Evolutionary conservation across 2,329 filamentous ascomycete species (phyloP), one percentile per base, ranked within the genome.

Genomic region (Akanthomyces dipterigenus): DNA sequence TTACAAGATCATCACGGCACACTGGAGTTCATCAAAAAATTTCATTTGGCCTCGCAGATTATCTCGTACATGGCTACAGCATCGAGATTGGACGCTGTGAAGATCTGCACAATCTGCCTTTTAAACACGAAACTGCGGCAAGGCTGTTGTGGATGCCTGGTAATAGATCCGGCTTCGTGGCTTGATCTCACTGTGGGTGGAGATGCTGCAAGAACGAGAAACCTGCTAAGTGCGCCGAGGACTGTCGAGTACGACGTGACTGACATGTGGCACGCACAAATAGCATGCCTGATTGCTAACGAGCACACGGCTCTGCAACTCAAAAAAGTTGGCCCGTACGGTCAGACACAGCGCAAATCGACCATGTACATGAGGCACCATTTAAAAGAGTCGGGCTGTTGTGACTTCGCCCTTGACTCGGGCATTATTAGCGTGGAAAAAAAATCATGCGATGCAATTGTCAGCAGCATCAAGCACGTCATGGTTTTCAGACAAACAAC

Each of bases 111-210:
- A 20, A 9, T 4, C 51, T 31, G 5, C 14, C 28, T 18, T 12
- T 16, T 5, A 42, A 43, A 31, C 2, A 14, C 28, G 12, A n/a
- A 3, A 11, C 4, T 7, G 34, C 31, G 24, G 36, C 34, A 16
- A 55, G 36, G 36, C 18, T 14, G 9, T 20, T 55, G 51, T 55
- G 36, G 51, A 43, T 55, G 51, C 18, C 31, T 12, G 24, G 5
- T 34, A 18, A 11, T n/a, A 8, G 51, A 43, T 43, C 51, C 18
- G 38, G 28, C 9, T 43, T 18, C 16, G 38, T 55, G 51, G 51
- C 51, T 55, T 55, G 51, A 43, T 42, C 22, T 54, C 36, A 6
- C 16, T 26, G 51, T 55, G 51, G 51, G 51, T 55, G 51, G 51
- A 55, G 51, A 18, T 28, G 18, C 18, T 28, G 22, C 48, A 31